Evolutionary conservation across 2,329 filamentous ascomycete species (phyloP).

Genomic region (Conoideocrella luteorostrata): DNA sequence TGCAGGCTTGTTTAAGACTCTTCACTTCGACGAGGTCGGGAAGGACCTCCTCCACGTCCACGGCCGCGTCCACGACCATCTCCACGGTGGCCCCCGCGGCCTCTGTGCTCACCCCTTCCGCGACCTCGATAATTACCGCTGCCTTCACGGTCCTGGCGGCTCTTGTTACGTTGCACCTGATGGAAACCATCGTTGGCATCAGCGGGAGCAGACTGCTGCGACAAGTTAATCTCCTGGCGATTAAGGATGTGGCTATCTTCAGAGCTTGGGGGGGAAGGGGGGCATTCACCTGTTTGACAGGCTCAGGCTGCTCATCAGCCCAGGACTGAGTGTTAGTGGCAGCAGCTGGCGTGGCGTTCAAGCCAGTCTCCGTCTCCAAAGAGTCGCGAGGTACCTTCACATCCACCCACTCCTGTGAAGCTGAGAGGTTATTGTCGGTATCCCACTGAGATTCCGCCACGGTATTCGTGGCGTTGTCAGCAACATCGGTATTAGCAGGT

Average conservation of each 20-base stretch:
- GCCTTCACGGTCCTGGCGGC: conserved; percentile 47
- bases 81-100: conserved; percentile 45
- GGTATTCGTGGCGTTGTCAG: conserved; percentile 49
- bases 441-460: conserved; percentile 66
- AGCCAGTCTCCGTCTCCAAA: conserved; percentile 64
- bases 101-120: conserved; percentile 43
- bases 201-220: conserved; percentile 30
- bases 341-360: conserved; percentile 53
- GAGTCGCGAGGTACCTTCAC: conserved; percentile 64
- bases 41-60: conserved; percentile 29
- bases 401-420: conserved; percentile 65
- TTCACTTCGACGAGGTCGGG: conserved; percentile 31
- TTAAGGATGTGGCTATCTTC: too few relatives aligned
- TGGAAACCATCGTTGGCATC: conserved; percentile 63
- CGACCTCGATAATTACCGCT: conserved; percentile 33
- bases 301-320: conserved; percentile 71
- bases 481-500: conserved; percentile 44
- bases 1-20: conserved; percentile 28
- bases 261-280: too few relatives aligned
- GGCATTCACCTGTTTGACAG: conserved; percentile 34
- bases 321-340: conserved; percentile 54
- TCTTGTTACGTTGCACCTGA: conserved; percentile 58
- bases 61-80: conserved; percentile 37
- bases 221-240: too few relatives aligned
- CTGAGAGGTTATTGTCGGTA: conserved; percentile 33